A percentile compares a stretch with the other conserved stretches of the same genome.
These are phyloP conservation scores for Russula ochroleuca DNA, from an alignment of 768 basidiomycete species.

Conservation along the genomic window DNA sequence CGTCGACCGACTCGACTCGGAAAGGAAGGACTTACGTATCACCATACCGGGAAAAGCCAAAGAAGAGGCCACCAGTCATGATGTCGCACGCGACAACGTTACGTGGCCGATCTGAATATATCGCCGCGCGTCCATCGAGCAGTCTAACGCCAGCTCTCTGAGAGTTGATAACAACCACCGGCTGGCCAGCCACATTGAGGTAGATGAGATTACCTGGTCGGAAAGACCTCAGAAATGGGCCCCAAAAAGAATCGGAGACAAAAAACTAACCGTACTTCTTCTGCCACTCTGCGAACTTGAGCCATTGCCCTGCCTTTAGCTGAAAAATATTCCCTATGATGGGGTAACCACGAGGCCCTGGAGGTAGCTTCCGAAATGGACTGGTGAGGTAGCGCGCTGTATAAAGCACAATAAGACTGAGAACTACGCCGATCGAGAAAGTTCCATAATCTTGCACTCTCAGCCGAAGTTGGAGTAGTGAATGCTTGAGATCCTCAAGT, in stretches of 20 bases:
- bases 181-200: constrained; percentile 1
- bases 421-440: neutral
- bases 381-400: constrained; percentile 5
- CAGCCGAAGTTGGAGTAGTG: neutral
- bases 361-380: constrained; percentile 12
- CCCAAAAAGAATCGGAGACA: neutral
- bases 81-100: neutral
- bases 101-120: neutral
- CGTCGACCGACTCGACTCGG: no score
- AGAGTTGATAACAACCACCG: neutral
- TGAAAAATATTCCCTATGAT: constrained; percentile 10
- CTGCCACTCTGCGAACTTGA: constrained; percentile 12
- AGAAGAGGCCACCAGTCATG: neutral
- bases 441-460: neutral
- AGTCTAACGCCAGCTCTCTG: neutral
- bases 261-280: constrained; percentile 12
- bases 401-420: neutral
- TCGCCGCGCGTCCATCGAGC: neutral
- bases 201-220: neutral
- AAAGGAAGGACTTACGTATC: neutral
- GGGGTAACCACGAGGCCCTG: constrained; percentile 14
- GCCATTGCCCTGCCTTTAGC: neutral
- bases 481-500: neutral
- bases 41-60: neutral
- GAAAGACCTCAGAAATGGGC: neutral